phyloP scores from a whole-genome alignment of 2,329 filamentous ascomycete species.

The Calycina marina region DNA sequence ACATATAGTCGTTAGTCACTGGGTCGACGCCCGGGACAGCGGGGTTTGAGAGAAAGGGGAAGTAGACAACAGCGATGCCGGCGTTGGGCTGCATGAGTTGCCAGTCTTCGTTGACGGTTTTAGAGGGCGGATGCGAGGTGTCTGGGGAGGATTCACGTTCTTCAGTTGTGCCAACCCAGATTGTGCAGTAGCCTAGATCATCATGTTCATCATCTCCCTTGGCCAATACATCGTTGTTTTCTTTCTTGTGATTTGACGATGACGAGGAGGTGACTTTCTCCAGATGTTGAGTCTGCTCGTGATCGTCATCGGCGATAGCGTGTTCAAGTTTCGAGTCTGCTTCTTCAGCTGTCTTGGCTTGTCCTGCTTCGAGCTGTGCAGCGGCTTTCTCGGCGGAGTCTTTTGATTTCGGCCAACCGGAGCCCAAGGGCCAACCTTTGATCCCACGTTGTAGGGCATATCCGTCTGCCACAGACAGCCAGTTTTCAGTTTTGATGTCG shows the following conservation, averaged over 20 bases:
- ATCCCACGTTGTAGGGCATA: slow-evolving; percentile 83
- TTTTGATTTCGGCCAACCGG: slow-evolving; percentile 70
- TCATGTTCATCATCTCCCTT: slow-evolving; percentile 32
- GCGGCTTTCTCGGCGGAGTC: slow-evolving; percentile 45
- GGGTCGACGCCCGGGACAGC: slow-evolving; percentile 74
- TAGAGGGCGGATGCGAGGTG: slow-evolving; percentile 34
- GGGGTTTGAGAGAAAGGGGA: slow-evolving; percentile 75
- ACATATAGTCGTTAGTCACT: slow-evolving; percentile 69
- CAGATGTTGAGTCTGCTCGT: slow-evolving; percentile 28
- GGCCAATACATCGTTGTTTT: no score
- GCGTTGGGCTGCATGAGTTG: slow-evolving; percentile 61
- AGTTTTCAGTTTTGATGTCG: slow-evolving; percentile 88
- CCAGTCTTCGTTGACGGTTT: slow-evolving; percentile 45
- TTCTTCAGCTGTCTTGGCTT: slow-evolving; percentile 39
- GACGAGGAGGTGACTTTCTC: slow-evolving; percentile 18
- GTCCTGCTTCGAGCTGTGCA: slow-evolving; percentile 51
- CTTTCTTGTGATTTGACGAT: slow-evolving; percentile 8
- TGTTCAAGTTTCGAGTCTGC: slow-evolving; percentile 48
- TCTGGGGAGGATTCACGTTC: slow-evolving; percentile 46
- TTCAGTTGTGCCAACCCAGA: slow-evolving; percentile 81
- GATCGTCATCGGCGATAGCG: slow-evolving; percentile 35
- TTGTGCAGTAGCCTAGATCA: slow-evolving; percentile 80
- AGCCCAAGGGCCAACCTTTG: slow-evolving; percentile 86
- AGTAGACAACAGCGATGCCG: slow-evolving; percentile 79
- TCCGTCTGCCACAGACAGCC: slow-evolving; percentile 86